Base-by-base conservation (phyloP, 2,329 filamentous ascomycete species). In the Sphaerulina musiva region DNA sequence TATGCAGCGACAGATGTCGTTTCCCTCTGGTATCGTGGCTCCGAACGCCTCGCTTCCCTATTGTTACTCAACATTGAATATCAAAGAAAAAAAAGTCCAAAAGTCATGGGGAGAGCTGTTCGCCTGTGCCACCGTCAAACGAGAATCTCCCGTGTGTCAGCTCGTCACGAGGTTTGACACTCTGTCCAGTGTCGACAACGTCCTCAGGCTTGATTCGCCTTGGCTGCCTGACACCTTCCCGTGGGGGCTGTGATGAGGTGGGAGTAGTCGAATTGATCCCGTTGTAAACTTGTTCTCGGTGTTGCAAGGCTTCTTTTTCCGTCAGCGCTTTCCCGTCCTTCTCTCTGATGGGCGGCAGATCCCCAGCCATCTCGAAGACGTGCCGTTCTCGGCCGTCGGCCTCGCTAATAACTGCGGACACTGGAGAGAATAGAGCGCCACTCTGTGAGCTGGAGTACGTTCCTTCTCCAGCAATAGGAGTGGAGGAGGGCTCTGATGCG, bases 331-430 rank as follows among this genome's bases (percentile, higher is more conserved):
- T 72, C 31, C 75, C 74, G 47, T 72, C 75, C 45, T 75, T 75
- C 64, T 78, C 74, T 56, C 76, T 77, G 51, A 76, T 74, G 41
- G 74, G 73, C 12, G 77, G 78, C 66, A 82, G 77, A 8, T 80
- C 79, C 1, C 80, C 80, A 0, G 77, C 76, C 65, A 77, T 80
- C 43, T 76, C 80, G 51, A 69, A 75, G 7, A 78, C 50, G 10
- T 59, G 56, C 11, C 59, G 54, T 38, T 63, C 60, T 38, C 59
- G 57, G 45, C 62, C 62, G 45, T 68, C 64, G 8, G 64, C 66
- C 48, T 66, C 66, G 56, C 60, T 64, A 10, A 56, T 44, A 23
- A 53, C 49, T 17, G 32, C 45, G 11, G 60, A 62, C 14, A 63
- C 48, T 8, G 64, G 64, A 8, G 61, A 63, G 41, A 66, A 40